A percentile compares a stretch with the other conserved stretches of the same genome.
Evolutionary conservation across 2,329 filamentous ascomycete species (phyloP).

Genomic region (Ilyonectria mors-panacis): DNA sequence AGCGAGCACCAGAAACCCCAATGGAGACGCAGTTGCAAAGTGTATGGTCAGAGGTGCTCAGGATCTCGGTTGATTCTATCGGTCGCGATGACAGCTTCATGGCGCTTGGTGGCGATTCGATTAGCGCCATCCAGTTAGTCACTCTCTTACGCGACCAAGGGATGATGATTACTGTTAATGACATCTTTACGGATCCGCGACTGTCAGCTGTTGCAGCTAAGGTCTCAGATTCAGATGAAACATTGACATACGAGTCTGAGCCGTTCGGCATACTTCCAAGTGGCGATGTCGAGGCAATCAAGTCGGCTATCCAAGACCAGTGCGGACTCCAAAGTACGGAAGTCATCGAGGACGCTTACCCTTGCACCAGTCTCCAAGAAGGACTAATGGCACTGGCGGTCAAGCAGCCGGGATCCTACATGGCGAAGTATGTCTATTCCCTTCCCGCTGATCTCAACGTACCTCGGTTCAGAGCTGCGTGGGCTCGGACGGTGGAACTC

Average conservation of each 20-base stretch:
- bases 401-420: conserved; percentile 29
- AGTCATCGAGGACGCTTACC: conserved; percentile 52
- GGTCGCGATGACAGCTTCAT: conserved; percentile 31
- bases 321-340: background rate
- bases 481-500: conserved; percentile 1
- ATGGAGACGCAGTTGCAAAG: conserved; percentile 38
- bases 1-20: conserved; percentile 7
- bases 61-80: conserved; percentile 48
- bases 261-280: background rate
- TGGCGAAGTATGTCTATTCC: conserved; percentile 21
- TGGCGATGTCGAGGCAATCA: background rate
- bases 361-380: conserved; percentile 54
- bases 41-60: conserved; percentile 49
- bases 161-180: conserved; percentile 24
- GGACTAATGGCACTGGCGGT: conserved; percentile 48
- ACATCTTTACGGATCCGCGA: conserved; percentile 28
- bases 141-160: conserved; percentile 1
- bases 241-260: background rate
- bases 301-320: background rate
- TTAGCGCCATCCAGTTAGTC: conserved; percentile 44
- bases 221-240: background rate
- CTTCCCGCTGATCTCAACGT: conserved; percentile 5
- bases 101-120: conserved; percentile 31
- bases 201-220: conserved; percentile 2
- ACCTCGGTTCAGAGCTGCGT: background rate